phyloP scores from a whole-genome alignment of 768 basidiomycete species.

The Chalciporus sphaerocephalus region DNA sequence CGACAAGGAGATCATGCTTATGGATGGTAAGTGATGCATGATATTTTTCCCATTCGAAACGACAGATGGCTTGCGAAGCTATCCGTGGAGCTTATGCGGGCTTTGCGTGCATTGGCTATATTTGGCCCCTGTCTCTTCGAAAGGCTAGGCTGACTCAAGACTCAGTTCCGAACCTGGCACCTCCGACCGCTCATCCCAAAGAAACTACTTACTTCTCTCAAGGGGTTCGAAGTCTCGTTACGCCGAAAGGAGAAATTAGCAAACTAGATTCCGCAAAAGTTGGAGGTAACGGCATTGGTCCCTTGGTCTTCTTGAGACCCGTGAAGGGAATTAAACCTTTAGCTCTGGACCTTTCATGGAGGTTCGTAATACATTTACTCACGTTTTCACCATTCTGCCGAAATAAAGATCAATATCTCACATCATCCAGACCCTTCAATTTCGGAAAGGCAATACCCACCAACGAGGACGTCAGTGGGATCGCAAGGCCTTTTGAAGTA shows the following conservation, averaged over 20 bases:
- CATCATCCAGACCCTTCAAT: slow-evolving; percentile 43
- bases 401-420: not conserved
- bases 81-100: slow-evolving; percentile 24
- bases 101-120: slow-evolving; percentile 12
- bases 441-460: slow-evolving; percentile 33
- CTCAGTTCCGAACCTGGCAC: slow-evolving; percentile 52
- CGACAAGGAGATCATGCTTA: slow-evolving; percentile 45
- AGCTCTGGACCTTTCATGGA: slow-evolving; percentile 62
- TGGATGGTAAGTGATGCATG: slow-evolving; percentile 47
- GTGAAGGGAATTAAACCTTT: slow-evolving; percentile 57
- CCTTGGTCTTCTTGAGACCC: slow-evolving; percentile 39
- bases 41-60: slow-evolving; percentile 7
- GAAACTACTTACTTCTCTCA: slow-evolving; percentile 33
- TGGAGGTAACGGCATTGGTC: slow-evolving; percentile 2
- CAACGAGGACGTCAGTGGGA: slow-evolving; percentile 26
- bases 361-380: slow-evolving; percentile 37
- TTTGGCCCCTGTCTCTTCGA: slow-evolving; percentile 15
- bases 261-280: not conserved
- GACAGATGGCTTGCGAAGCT: slow-evolving; percentile 12
- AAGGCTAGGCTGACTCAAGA: slow-evolving; percentile 15
- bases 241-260: slow-evolving; percentile 15
- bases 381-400: not conserved
- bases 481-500: slow-evolving; percentile 13
- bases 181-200: slow-evolving; percentile 47
- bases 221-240: slow-evolving; percentile 26